These are phyloP conservation scores for Nicotiana paniculata DNA, from an alignment of 257 asterid species.

Conservation along the genomic window DNA sequence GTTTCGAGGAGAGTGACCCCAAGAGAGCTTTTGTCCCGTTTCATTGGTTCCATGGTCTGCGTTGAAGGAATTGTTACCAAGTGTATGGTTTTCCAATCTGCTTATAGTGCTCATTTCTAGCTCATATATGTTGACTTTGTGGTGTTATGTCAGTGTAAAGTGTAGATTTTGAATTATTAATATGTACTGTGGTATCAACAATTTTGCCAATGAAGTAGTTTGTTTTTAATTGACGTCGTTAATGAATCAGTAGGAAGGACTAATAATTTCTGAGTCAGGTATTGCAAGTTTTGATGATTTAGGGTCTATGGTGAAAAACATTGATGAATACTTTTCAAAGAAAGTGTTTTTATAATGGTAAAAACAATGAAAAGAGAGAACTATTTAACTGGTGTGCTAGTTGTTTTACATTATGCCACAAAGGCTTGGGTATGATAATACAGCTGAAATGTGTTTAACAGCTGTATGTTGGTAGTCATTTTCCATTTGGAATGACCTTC, in stretches of 20 bases:
- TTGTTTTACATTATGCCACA: background rate
- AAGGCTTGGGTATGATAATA: background rate
- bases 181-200: background rate
- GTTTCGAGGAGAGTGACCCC: constrained; percentile 95
- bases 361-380: background rate
- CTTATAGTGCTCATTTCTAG: background rate
- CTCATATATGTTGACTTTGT: background rate
- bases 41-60: constrained; percentile 91
- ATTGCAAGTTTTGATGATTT: background rate
- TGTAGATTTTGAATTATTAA: background rate
- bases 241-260: background rate
- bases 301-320: background rate
- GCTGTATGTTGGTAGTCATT: background rate
- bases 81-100: constrained; percentile 36
- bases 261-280: background rate
- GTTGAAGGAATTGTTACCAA: constrained; percentile 91
- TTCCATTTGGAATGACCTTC: background rate
- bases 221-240: background rate
- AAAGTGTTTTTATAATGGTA: background rate
- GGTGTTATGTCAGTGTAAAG: background rate
- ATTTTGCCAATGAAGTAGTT: background rate
- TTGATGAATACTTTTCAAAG: background rate
- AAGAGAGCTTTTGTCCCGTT: constrained; percentile 83
- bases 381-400: background rate
- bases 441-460: background rate